Base-by-base conservation (phyloP, 2,329 filamentous ascomycete genomes). In the Tolypocladium nubicola region DNA sequence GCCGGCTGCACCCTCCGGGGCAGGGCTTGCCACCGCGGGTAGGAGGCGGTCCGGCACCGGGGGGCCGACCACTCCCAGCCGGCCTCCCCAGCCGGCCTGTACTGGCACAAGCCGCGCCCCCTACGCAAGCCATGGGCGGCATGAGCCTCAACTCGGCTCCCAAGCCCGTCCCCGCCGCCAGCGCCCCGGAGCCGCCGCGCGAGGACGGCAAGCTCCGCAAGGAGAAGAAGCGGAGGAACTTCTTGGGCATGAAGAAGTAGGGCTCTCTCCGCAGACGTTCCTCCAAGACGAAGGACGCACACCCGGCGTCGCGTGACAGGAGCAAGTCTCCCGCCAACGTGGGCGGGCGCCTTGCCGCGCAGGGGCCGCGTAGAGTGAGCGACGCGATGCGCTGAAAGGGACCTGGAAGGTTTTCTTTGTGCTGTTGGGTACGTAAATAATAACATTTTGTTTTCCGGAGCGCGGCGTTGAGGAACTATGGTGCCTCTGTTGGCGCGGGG, bases 181-280 rank as follows among this genome's bases (percentile, higher is more conserved):
- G 63, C 63, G 63, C 58, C 54, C 58, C 52, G 56, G 61, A 59
- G 54, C 61, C 65, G 57, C 61, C 63, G 16, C 63, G 65, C 21
- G 68, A 69, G 4, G 65, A 71, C 62, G 67, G 73, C 4, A 80
- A 78, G 63, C 67, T 71, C 7, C 74, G 76, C 54, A 84, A 85
- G 70, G 79, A 82, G 66, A 86, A 86, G 73, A 85, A 85, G 76
- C 81, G 76, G 67, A 74, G 81, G 56, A 79, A 81, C 59, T 80
- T 83, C 61, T 71, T 84, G 58, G 77, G 80, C 35, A 76, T 82
- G 64, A 85, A 84, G 72, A 87, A 87, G 69, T 75, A 73, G 70
- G 65, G 64, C 57, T 71, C 68, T 66, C 60, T 61, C 41, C 64
- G 59, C 47, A 59, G 60, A n/a, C 61, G 56, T 56, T 63, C 60